These are phyloP conservation scores for Monilinia polystroma DNA, from an alignment of 2,329 filamentous ascomycete genomes.

Conservation along the genomic window DNA sequence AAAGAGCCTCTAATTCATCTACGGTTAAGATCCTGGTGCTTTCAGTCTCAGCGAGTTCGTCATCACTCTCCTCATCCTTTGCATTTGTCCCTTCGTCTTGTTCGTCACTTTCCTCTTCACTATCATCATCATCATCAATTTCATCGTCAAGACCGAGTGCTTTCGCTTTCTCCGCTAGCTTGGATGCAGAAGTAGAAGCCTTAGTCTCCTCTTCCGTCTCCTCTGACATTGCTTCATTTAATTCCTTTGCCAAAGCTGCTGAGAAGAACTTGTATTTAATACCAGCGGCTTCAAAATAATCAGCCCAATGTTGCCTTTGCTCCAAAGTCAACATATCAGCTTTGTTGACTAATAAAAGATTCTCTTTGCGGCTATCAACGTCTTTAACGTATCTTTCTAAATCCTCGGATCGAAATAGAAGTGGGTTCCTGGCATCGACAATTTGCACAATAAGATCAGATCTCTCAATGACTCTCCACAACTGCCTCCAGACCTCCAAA, in stretches of 20 bases:
- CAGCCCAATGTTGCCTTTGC: slow-evolving; percentile 81
- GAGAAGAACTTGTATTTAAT: slow-evolving; percentile 98
- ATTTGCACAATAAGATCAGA: slow-evolving; percentile 97
- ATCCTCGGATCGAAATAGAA: slow-evolving; percentile 93
- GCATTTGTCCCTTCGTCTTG: slow-evolving; percentile 38
- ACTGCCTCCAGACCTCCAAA: slow-evolving; percentile 93
- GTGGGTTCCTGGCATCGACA: slow-evolving; percentile 91
- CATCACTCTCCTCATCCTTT: slow-evolving; percentile 39
- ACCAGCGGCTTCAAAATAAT: slow-evolving; percentile 74
- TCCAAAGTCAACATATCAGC: slow-evolving; percentile 95
- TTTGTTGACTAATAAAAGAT: slow-evolving; percentile 94
- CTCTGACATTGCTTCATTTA: slow-evolving; percentile 67
- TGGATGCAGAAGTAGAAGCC: slow-evolving; percentile 27
- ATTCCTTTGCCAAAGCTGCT: slow-evolving; percentile 84
- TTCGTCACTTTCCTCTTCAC: slow-evolving; percentile 34
- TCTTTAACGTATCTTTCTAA: slow-evolving; percentile 93
- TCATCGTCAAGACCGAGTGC: slow-evolving; percentile 45
- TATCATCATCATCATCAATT: slow-evolving; percentile 27
- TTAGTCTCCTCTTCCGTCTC: slow-evolving; percentile 31
- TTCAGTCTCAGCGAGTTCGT: slow-evolving; percentile 38
- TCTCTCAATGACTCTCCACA: slow-evolving; percentile 97
- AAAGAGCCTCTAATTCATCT: slow-evolving; percentile 86
- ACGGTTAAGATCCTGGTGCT: slow-evolving; percentile 83
- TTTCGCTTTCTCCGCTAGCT: slow-evolving; percentile 41
- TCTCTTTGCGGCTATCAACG: slow-evolving; percentile 82